Evolutionary conservation across 2,329 filamentous ascomycete species (phyloP).

Genomic region (Colletotrichum sp.): DNA sequence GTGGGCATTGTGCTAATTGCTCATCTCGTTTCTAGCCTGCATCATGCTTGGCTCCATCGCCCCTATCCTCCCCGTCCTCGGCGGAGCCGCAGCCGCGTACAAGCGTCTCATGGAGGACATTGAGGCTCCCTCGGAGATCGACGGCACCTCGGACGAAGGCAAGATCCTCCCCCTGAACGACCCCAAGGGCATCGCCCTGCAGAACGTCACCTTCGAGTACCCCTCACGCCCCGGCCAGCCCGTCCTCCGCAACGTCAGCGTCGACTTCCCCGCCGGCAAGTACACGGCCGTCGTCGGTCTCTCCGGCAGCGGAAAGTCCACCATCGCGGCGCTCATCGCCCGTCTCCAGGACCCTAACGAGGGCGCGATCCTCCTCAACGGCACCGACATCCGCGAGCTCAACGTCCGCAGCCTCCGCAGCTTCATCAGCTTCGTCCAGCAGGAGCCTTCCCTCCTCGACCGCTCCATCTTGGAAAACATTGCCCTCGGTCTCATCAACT

Average conservation of each 20-base stretch:
- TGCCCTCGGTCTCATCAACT: conserved; percentile 44
- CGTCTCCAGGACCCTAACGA: conserved; percentile 51
- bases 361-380: conserved; percentile 43
- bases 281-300: conserved; percentile 56
- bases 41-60: conserved; percentile 64
- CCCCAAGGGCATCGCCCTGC: conserved; percentile 47
- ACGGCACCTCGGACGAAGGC: conserved; percentile 34
- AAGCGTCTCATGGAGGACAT: conserved; percentile 60
- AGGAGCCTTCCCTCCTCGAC: conserved; percentile 36
- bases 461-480: conserved; percentile 48
- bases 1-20: conserved; percentile 20
- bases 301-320: conserved; percentile 55
- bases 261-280: conserved; percentile 39
- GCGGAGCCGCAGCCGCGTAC: conserved; percentile 58
- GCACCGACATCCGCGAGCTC: conserved; percentile 37
- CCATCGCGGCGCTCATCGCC: conserved; percentile 41
- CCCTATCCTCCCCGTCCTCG: conserved; percentile 63
- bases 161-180: conserved; percentile 50
- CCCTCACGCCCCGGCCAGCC: conserved; percentile 37
- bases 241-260: conserved; percentile 38
- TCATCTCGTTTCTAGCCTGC: conserved; percentile 39
- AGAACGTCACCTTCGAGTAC: conserved; percentile 42
- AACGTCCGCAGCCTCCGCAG: conserved; percentile 38
- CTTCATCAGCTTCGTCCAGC: conserved; percentile 36
- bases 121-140: conserved; percentile 48